Conservation (phyloP, 768 basidiomycete species). For the Lepiota venenata region DNA sequence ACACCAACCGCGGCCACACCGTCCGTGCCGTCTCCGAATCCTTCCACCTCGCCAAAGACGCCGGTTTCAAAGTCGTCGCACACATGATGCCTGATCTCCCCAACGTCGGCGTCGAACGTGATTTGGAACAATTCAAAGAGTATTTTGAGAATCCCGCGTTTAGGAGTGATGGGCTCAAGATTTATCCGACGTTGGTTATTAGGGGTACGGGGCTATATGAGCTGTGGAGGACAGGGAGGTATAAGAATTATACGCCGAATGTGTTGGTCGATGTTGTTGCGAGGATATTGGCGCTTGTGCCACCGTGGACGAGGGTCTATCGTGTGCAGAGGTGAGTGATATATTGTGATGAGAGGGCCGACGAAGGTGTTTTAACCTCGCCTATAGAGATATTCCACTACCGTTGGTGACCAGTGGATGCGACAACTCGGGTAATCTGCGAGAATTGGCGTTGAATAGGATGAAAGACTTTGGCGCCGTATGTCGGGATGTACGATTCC, state of each 20-base stretch:
- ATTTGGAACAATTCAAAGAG: slow-evolving; percentile 98
- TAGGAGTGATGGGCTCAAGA: slow-evolving; percentile 94
- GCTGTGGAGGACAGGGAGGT: slow-evolving; percentile 93
- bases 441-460: slow-evolving; percentile 92
- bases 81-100: slow-evolving; percentile 99
- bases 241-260: slow-evolving; percentile 99
- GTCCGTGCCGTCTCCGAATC: slow-evolving; percentile 96
- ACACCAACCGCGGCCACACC: slow-evolving; percentile 98
- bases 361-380: slow-evolving; percentile 13
- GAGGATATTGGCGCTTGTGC: slow-evolving; percentile 91
- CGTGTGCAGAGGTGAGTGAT: slow-evolving; percentile 82
- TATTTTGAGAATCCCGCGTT: slow-evolving; percentile 99
- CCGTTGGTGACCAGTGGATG: slow-evolving; percentile 96
- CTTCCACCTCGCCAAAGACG: slow-evolving; percentile 97
- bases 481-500: slow-evolving; percentile 95
- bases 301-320: slow-evolving; percentile 98
- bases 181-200: slow-evolving; percentile 98
- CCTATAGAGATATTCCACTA: slow-evolving; percentile 97
- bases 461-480: slow-evolving; percentile 99
- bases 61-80: slow-evolving; percentile 98
- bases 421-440: slow-evolving; percentile 95
- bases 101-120: slow-evolving; percentile 95
- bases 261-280: slow-evolving; percentile 97
- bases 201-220: slow-evolving; percentile 96
- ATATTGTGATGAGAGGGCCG: background rate